phyloP scores from a whole-genome alignment of 108 stramenopile species.

The Pseudonitzschia delicatissima region DNA sequence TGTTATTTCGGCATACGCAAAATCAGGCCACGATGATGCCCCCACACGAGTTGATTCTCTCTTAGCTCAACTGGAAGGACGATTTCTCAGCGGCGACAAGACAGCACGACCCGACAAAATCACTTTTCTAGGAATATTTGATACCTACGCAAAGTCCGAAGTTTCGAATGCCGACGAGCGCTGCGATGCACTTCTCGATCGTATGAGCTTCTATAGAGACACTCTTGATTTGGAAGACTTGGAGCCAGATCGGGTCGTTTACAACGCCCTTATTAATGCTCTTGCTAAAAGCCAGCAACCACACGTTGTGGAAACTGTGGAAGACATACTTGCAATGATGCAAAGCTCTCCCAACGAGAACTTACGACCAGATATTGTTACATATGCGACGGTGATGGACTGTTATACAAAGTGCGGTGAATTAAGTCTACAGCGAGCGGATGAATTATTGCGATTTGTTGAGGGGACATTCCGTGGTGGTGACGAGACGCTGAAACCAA shows the following conservation, averaged over 20 bases:
- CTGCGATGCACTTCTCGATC: slow-evolving; percentile 20
- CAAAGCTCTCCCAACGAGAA: not conserved
- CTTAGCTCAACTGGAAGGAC: slow-evolving; percentile 16
- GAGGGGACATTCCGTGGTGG: slow-evolving; percentile 25
- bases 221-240: slow-evolving; percentile 22
- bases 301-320: slow-evolving; percentile 3
- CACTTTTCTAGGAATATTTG: slow-evolving; percentile 60
- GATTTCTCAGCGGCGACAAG: slow-evolving; percentile 16
- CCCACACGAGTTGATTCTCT: slow-evolving; percentile 17
- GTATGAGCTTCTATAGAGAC: slow-evolving; percentile 13
- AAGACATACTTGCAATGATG: slow-evolving; percentile 24
- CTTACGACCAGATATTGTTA: slow-evolving; percentile 22
- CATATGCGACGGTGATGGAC: slow-evolving; percentile 22
- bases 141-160: slow-evolving; percentile 36
- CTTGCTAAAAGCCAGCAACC: slow-evolving; percentile 19
- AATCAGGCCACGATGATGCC: slow-evolving; percentile 1
- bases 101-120: slow-evolving; percentile 39
- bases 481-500: slow-evolving; percentile 15
- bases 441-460: slow-evolving; percentile 26
- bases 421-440: slow-evolving; percentile 8
- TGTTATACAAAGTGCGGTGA: slow-evolving; percentile 30
- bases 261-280: slow-evolving; percentile 14
- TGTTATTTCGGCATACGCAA: slow-evolving; percentile 13
- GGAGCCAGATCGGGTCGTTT: slow-evolving; percentile 12
- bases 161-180: slow-evolving; percentile 25